Evolutionary conservation across 2,329 filamentous ascomycete genomes (phyloP).

Genomic region (Paracoccidioides lutzii): DNA sequence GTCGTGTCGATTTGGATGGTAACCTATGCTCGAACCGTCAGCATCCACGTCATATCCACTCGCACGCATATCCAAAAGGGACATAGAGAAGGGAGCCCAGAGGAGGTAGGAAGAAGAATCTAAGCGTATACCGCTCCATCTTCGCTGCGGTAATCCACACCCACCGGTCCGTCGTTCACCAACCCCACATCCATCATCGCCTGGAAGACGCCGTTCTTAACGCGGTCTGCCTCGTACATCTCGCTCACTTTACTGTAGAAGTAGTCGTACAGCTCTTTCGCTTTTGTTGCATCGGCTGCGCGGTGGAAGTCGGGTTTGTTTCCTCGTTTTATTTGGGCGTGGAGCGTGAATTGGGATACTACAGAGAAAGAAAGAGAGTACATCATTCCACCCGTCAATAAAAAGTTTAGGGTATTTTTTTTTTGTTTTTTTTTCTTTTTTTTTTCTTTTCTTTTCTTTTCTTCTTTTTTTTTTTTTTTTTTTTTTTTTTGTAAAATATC

Average conservation of each 20-base stretch:
- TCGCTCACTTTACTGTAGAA: constrained; percentile 67
- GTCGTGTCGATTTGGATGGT: constrained; percentile 37
- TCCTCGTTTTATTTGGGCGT: constrained; percentile 88
- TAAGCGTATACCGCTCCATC: constrained; percentile 42
- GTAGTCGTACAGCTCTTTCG: constrained; percentile 66
- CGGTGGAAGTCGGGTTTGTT: constrained; percentile 92
- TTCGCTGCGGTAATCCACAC: constrained; percentile 45
- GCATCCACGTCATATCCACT: neutral
- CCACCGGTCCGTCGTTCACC: constrained; percentile 70
- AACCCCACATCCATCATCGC: constrained; percentile 97
- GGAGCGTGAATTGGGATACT: constrained; percentile 95
- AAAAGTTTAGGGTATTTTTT: neutral
- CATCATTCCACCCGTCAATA: neutral
- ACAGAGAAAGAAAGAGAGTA: constrained; percentile 2
- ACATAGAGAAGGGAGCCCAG: constrained; percentile 2
- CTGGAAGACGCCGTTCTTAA: constrained; percentile 94
- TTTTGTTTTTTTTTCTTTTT: no score
- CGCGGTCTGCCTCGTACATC: constrained; percentile 57
- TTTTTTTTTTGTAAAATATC: no score
- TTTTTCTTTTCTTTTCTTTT: no score
- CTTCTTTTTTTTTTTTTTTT: no score
- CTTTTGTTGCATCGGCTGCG: constrained; percentile 65
- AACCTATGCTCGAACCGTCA: constrained; percentile 19
- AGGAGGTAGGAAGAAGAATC: constrained; percentile 11
- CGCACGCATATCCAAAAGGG: neutral